Evolutionary conservation across 257 asterid species (phyloP).

Genomic region (Orobanche coerulescens): DNA sequence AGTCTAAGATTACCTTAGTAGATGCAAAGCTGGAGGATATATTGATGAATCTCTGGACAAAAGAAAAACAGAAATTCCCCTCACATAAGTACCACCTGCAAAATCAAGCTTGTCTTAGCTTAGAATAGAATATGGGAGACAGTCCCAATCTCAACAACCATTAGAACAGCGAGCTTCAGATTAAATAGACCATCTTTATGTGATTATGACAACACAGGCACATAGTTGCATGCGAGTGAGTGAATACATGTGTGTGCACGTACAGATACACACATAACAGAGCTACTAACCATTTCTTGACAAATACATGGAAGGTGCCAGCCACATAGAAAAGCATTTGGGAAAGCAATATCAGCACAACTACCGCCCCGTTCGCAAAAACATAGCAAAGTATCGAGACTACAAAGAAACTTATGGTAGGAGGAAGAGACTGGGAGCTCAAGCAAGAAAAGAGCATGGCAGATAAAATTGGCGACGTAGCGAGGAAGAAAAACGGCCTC

Average conservation of each 20-base stretch:
- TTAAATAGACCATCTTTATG: neutral
- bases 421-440: conserved; percentile 49
- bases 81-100: conserved; percentile 72
- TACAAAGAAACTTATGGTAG: conserved; percentile 45
- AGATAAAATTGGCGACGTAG: conserved; percentile 45
- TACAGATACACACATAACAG: conserved; percentile 11
- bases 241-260: neutral
- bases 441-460: conserved; percentile 53
- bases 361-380: conserved; percentile 68
- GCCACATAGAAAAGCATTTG: conserved; percentile 52
- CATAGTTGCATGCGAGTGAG: conserved; percentile 3
- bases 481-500: conserved; percentile 49
- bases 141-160: neutral
- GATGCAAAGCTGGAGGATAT: conserved; percentile 46
- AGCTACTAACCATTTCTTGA: conserved; percentile 70
- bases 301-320: conserved; percentile 47
- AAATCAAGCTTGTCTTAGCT: conserved; percentile 27
- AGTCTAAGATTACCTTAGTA: conserved; percentile 47
- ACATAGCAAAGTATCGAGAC: conserved; percentile 68
- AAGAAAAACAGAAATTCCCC: conserved; percentile 37
- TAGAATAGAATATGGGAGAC: conserved; percentile 10
- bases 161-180: neutral
- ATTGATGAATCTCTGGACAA: conserved; percentile 40
- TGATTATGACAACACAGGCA: conserved; percentile 9
- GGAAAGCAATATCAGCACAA: conserved; percentile 54